Evolutionary conservation across 495 filamentous ascomycete species (phyloP).

Genomic region (Lentithecium fluviatile): DNA sequence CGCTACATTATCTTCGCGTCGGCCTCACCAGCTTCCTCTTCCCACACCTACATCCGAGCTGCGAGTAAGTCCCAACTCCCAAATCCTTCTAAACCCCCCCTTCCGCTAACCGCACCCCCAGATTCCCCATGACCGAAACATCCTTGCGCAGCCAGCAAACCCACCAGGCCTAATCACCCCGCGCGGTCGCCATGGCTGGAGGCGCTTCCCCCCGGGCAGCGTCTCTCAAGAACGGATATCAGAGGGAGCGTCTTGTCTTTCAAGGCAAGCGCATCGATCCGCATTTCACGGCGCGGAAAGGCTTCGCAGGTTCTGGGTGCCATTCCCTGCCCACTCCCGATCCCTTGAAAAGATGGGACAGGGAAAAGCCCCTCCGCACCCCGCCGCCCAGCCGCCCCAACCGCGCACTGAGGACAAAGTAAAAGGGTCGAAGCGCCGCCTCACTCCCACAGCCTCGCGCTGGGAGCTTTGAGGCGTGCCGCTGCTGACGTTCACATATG

Average conservation of each 20-base stretch:
- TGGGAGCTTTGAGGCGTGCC: conserved; percentile 11
- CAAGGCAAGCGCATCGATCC: background rate
- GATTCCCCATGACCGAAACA: conserved; percentile 29
- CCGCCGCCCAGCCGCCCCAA: conserved; percentile 10
- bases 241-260: conserved; percentile 20
- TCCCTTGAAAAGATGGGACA: too few relatives aligned
- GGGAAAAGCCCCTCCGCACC: background rate
- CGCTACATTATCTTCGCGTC: conserved; percentile 4
- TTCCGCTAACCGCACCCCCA: conserved; percentile 6
- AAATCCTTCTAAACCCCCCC: background rate
- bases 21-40: background rate
- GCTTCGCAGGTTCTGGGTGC: background rate
- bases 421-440: conserved; percentile 26
- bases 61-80: conserved; percentile 5
- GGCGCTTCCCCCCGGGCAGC: background rate
- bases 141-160: background rate
- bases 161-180: conserved; percentile 15
- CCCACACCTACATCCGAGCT: conserved; percentile 6
- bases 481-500: conserved; percentile 5
- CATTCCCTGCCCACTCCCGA: too few relatives aligned
- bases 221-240: conserved; percentile 22
- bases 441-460: background rate
- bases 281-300: background rate
- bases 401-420: conserved; percentile 24
- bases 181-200: conserved; percentile 9